These are phyloP conservation scores for Pleurotus pulmonarius DNA, from an alignment of 768 basidiomycete species.

Conservation along the genomic window DNA sequence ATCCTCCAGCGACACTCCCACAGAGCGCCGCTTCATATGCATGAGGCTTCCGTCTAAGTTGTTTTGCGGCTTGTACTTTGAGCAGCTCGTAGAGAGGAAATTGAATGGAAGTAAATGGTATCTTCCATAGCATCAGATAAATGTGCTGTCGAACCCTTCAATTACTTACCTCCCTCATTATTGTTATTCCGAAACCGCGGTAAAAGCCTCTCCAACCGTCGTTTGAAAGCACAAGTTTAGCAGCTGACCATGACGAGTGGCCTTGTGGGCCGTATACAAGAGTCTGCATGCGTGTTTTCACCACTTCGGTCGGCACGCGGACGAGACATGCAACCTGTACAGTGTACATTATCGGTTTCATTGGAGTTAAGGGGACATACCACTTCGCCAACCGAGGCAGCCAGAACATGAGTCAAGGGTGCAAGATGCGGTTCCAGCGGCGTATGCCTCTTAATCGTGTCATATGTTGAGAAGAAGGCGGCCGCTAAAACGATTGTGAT, in stretches of 20 bases:
- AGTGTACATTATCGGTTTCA: constrained; percentile 4
- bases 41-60: constrained; percentile 50
- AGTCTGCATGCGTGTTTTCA: constrained; percentile 91
- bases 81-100: constrained; percentile 93
- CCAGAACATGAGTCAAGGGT: constrained; percentile 53
- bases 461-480: constrained; percentile 93
- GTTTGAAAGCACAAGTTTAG: constrained; percentile 48
- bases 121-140: constrained; percentile 44
- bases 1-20: constrained; percentile 86
- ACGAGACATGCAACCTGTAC: constrained; percentile 82
- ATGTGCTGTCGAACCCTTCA: constrained; percentile 17
- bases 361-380: constrained; percentile 24
- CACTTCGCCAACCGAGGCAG: constrained; percentile 61
- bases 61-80: constrained; percentile 60
- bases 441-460: constrained; percentile 74
- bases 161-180: constrained; percentile 37
- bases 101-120: constrained; percentile 94
- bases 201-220: constrained; percentile 83
- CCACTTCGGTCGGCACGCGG: constrained; percentile 93
- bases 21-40: constrained; percentile 82
- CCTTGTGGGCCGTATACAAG: constrained; percentile 61
- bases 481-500: constrained; percentile 59
- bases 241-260: constrained; percentile 57
- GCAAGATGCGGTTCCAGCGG: constrained; percentile 59
- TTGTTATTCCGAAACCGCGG: constrained; percentile 79